These are phyloP conservation scores for Polysphondylium violaceum DNA, from an alignment of 78 protist genomes.

Conservation along the genomic window DNA sequence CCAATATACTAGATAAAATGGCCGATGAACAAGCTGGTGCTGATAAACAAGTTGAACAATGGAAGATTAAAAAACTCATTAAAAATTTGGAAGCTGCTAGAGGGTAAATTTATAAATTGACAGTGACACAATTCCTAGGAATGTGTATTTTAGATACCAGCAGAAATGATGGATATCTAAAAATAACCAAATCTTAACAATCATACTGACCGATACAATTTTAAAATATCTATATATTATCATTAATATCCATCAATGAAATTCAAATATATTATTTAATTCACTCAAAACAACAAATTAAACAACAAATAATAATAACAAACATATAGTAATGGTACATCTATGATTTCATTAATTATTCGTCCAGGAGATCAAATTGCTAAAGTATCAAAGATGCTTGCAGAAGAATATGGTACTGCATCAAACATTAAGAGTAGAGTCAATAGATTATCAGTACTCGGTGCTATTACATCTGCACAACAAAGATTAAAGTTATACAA, in stretches of 20 bases:
- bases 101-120: conserved; percentile 82
- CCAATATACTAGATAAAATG: conserved; percentile 45
- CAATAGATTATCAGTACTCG: conserved; percentile 93
- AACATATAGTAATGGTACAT: conserved; percentile 95
- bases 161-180: too few species aligned
- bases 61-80: conserved; percentile 95
- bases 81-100: conserved; percentile 91
- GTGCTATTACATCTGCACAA: conserved; percentile 98
- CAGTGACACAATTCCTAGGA: neutral
- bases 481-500: conserved; percentile 93
- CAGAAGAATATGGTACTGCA: conserved; percentile 99
- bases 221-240: neutral
- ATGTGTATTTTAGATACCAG: neutral
- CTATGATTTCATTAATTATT: conserved; percentile 98
- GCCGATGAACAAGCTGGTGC: conserved; percentile 10
- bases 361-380: conserved; percentile 98
- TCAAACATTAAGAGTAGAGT: conserved; percentile 98
- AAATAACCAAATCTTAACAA: neutral
- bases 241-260: too few species aligned
- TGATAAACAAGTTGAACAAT: conserved; percentile 90
- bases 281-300: too few species aligned
- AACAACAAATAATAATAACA: neutral
- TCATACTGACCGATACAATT: neutral
- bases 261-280: too few species aligned
- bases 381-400: conserved; percentile 93